These are phyloP conservation scores for Candida sp. DNA, from an alignment of 1,139 yeast species.

Conservation along the genomic window DNA sequence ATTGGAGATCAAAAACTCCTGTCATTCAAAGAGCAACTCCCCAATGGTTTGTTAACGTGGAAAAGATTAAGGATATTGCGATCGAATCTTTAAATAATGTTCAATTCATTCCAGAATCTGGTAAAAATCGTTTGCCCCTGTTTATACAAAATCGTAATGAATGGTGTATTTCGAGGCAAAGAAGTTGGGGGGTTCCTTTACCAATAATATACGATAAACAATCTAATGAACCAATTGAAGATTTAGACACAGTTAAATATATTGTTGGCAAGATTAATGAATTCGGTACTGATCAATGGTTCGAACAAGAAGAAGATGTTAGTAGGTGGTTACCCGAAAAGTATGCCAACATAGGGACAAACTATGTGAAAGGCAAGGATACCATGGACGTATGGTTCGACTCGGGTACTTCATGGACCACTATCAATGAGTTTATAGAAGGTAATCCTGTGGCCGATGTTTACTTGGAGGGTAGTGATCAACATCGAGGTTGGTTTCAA, in stretches of 20 bases:
- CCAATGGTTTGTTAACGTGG: constrained; percentile 94
- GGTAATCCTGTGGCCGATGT: constrained; percentile 60
- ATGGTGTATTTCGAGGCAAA: constrained; percentile 97
- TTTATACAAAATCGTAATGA: constrained; percentile 80
- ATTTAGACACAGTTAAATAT: constrained; percentile 47
- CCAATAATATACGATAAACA: constrained; percentile 72
- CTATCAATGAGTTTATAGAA: constrained; percentile 24
- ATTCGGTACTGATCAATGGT: constrained; percentile 81
- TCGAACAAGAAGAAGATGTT: constrained; percentile 50
- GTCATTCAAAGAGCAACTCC: constrained; percentile 95
- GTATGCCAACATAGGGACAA: constrained; percentile 29
- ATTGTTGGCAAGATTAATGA: constrained; percentile 52
- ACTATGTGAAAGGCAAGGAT: constrained; percentile 67
- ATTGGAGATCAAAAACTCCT: constrained; percentile 96
- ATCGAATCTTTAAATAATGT: constrained; percentile 58
- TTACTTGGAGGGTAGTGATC: constrained; percentile 93
- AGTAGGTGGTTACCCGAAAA: constrained; percentile 69
- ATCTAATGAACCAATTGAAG: constrained; percentile 58
- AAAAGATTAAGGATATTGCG: constrained; percentile 64
- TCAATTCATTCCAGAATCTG: constrained; percentile 68
- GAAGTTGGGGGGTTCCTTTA: constrained; percentile 99
- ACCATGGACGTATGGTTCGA: constrained; percentile 99
- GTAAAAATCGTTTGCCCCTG: constrained; percentile 65
- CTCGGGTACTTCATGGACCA: constrained; percentile 92
- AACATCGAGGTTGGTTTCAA: constrained; percentile 99